Evolutionary conservation across 2,329 filamentous ascomycete genomes (phyloP).

Genomic region (Ophiobolus disseminans): DNA sequence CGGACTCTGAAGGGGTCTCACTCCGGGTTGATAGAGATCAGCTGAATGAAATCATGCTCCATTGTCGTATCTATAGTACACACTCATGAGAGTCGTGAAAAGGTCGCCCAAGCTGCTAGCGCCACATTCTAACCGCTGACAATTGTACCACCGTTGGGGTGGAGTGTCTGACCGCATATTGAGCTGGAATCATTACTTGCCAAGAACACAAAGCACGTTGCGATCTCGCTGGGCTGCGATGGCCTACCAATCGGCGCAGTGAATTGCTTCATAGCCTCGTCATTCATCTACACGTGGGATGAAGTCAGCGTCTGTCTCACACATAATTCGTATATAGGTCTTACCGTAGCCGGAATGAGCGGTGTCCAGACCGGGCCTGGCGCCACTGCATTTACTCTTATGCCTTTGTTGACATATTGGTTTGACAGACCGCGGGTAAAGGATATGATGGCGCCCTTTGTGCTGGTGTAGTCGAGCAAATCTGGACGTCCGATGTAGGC

Average conservation of each 20-base stretch:
- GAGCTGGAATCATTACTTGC: conserved; percentile 76
- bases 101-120: too few relatives aligned
- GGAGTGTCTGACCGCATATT: conserved; percentile 75
- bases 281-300: too few relatives aligned
- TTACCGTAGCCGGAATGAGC: conserved; percentile 51
- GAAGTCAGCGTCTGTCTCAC: too few relatives aligned
- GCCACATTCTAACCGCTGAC: conserved; percentile 36
- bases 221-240: conserved; percentile 81
- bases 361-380: conserved; percentile 67
- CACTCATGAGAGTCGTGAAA: conserved; percentile 1
- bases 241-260: conserved; percentile 77
- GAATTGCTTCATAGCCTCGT: conserved; percentile 74
- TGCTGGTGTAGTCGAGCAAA: conserved; percentile 81
- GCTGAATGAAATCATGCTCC: neutral
- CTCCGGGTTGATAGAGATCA: too few relatives aligned
- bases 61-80: conserved; percentile 1
- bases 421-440: conserved; percentile 82
- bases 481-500: conserved; percentile 82
- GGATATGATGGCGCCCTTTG: conserved; percentile 78
- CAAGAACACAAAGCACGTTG: conserved; percentile 81
- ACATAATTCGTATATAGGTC: too few relatives aligned
- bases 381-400: conserved; percentile 77
- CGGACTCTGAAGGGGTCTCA: too few relatives aligned
- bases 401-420: conserved; percentile 74
- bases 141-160: conserved; percentile 59